Base-by-base conservation (phyloP, 805 yeast species). In the Candida succiphila region DNA sequence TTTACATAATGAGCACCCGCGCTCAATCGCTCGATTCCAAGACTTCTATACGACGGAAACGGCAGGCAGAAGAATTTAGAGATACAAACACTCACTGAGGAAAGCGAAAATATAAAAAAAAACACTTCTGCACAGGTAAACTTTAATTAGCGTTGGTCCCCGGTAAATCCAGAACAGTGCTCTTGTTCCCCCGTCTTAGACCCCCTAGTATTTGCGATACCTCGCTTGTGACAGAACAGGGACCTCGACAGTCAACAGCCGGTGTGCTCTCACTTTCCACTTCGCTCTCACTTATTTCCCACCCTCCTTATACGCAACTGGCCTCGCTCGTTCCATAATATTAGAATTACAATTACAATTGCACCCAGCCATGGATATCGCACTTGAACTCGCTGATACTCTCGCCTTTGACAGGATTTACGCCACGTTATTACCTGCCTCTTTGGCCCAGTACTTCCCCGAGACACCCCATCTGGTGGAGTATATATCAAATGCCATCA, bases 311-410 rank as follows among this genome's bases (percentile, higher is more conserved):
- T 24, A 18, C 21, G n/a, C 4, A 17, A 7, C 17, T n/a, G n/a
- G n/a, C n/a, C n/a, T n/a, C n/a, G n/a, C n/a, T n/a, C n/a, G n/a
- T n/a, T n/a, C n/a, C n/a, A n/a, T n/a, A n/a, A n/a, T n/a, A n/a
- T n/a, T n/a, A n/a, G n/a, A n/a, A n/a, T n/a, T n/a, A n/a, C n/a
- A n/a, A n/a, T n/a, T n/a, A n/a, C n/a, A n/a, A n/a, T n/a, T n/a
- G n/a, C 5, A 5, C 12, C 15, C 10, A 17, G 52, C 30, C 37
- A 89, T 92, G 98, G 98, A 92, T 79, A 64, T 92, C 50, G 87
- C 86, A 17, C 69, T 92, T 33, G 98, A 92, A 57, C 63, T 75
- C 17, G 60, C 65, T 30, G 98, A 92, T 59, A 67, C 83, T 31
- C 83, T 61, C 46, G 48, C 75, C 20, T 71, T 89, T 32, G 98